Base-by-base conservation (phyloP, 2,329 filamentous ascomycete species). In the Fusarium aywerte region DNA sequence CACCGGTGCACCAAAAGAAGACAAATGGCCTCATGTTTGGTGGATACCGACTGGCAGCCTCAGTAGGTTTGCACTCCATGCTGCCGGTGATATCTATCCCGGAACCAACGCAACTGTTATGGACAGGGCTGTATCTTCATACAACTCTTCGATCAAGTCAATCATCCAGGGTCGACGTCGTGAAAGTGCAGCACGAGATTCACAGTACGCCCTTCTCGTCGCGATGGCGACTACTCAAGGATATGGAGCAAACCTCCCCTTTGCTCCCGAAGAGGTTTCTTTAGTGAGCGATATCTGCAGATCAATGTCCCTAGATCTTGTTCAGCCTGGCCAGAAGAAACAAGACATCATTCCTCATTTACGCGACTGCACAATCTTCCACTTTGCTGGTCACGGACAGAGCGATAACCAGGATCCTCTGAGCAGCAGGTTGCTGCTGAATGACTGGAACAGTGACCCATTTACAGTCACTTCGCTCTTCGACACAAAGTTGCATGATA, bases 51-150 rank as follows among this genome's bases (percentile, higher is more conserved):
- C 39, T 8, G 51, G 55, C 3, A 32, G 38, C 3, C 15, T 66
- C 21, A 62, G 31, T 21, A 54, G 18, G 10, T 62, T 57, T 15
- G 33, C 56, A 1, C 42, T 66, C 1, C 56, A 58, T 11, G 50
- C 47, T 2, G 45, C 45, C 5, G 45, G 32, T 18, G 23, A 49
- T 2, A 20, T 27, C 5, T 36, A 7, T 44, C 62, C 47, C 1
- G 36, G 31, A 3, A 38, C 23, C 2, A 5, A 7, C 2, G 23
- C 51, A 1, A 54, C 50, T 0, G 40, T 56, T 0, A 27, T 57
- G 5, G 56, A 65, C 1, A 65, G 51, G 9, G 29, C 40, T 7
- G 9, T 66, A 4, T 63, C 56, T 1, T 55, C 60, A 0, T 49
- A 49, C n/a, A 49, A 10, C 29, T 35, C 44, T 7, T 33, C 29